Percentiles rank a stretch among this genome's conserved stretches.
Conservation (phyloP, 163 green algal genomes). For the Picocystis sp. region DNA sequence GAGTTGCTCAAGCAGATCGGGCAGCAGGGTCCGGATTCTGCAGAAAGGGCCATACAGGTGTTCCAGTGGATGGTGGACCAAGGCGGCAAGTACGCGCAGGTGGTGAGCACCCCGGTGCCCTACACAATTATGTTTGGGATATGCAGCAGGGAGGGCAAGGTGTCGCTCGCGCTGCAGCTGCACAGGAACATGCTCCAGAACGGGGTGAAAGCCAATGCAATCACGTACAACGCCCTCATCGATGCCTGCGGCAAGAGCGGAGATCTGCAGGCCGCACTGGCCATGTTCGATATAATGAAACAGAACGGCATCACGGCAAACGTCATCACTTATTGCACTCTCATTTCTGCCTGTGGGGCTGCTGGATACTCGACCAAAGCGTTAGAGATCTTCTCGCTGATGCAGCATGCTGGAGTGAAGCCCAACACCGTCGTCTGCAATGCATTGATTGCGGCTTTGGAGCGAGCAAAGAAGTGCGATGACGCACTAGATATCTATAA, state of each 20-base stretch:
- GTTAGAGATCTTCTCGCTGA: constrained; percentile 9
- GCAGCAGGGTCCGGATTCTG: too few relatives aligned
- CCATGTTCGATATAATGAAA: constrained; percentile 44
- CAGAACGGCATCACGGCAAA: constrained; percentile 18
- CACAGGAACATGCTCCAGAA: constrained; percentile 43
- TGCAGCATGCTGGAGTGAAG: not conserved
- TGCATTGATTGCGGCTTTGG: constrained; percentile 14
- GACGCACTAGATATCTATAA: constrained; percentile 9
- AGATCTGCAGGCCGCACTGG: constrained; percentile 32
- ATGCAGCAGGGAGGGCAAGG: too few relatives aligned
- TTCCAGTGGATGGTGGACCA: too few relatives aligned
- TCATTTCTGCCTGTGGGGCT: constrained; percentile 14
- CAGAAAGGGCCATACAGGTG: too few relatives aligned
- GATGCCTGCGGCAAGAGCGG: constrained; percentile 44
- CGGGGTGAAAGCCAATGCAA: constrained; percentile 40
- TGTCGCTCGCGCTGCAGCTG: constrained; percentile 27
- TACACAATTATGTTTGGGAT: too few relatives aligned
- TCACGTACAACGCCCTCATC: constrained; percentile 55
- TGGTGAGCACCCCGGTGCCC: too few relatives aligned
- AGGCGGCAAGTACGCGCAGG: too few relatives aligned
- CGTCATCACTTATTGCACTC: constrained; percentile 12
- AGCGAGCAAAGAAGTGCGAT: constrained; percentile 4
- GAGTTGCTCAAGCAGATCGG: too few relatives aligned
- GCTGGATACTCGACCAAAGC: constrained; percentile 10
- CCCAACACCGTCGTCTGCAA: constrained; percentile 14